These are phyloP conservation scores for Pseudocercospora musae DNA, from an alignment of 2,329 filamentous ascomycete species.

Conservation along the genomic window DNA sequence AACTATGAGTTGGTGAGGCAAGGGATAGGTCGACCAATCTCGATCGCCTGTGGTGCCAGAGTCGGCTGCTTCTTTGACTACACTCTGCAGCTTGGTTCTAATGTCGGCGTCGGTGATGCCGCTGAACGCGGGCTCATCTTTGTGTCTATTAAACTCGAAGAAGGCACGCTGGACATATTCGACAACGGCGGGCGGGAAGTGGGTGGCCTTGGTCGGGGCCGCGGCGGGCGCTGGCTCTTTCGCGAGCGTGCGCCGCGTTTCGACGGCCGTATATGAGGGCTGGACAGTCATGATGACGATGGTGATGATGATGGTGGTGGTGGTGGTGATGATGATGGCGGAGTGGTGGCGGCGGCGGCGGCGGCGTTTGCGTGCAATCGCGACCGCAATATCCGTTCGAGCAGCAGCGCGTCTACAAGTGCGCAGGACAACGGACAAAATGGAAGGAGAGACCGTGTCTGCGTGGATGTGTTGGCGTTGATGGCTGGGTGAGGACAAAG, in stretches of 20 bases:
- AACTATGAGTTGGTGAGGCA: conserved; percentile 80
- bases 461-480: background rate
- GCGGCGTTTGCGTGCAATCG: conserved; percentile 1
- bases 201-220: conserved; percentile 34
- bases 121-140: conserved; percentile 33
- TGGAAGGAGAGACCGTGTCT: background rate
- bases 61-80: conserved; percentile 73
- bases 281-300: conserved; percentile 27
- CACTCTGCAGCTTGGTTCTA: conserved; percentile 77
- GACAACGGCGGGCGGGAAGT: conserved; percentile 80
- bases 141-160: conserved; percentile 59
- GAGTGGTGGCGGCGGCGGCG: conserved; percentile 7
- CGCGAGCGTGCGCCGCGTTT: conserved; percentile 42
- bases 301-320: background rate
- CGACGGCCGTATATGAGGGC: conserved; percentile 47
- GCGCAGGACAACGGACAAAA: background rate
- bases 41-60: conserved; percentile 69
- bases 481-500: background rate
- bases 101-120: conserved; percentile 60
- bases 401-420: background rate
- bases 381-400: background rate
- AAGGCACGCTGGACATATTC: conserved; percentile 89
- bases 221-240: conserved; percentile 20
- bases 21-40: conserved; percentile 78
- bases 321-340: conserved; percentile 1